Conservation (phyloP, 257 asterid genomes). For the Prunella vulgaris region DNA sequence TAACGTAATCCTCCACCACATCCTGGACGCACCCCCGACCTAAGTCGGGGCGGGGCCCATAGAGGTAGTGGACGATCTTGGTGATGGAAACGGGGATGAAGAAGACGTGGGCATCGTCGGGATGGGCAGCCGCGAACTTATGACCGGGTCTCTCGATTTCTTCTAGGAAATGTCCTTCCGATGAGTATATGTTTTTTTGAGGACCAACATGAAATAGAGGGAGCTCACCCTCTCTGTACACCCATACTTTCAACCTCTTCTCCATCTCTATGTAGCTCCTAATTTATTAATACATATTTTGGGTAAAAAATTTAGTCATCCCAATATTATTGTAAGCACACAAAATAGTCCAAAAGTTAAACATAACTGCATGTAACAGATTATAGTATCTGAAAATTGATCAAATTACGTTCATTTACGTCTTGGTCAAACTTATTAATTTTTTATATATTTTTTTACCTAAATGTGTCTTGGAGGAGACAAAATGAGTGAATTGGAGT, state of each 20-base stretch:
- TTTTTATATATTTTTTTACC: too few relatives aligned
- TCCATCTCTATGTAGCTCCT: constrained; percentile 72
- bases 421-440: background rate
- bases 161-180: constrained; percentile 52
- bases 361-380: background rate
- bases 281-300: background rate
- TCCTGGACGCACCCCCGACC: constrained; percentile 22
- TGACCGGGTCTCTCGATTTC: constrained; percentile 23
- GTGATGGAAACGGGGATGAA: constrained; percentile 48
- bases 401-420: background rate
- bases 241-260: constrained; percentile 51
- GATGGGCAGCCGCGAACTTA: constrained; percentile 23
- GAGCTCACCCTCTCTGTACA: constrained; percentile 56
- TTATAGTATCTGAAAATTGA: background rate
- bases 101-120: constrained; percentile 45
- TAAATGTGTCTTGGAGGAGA: background rate
- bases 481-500: background rate
- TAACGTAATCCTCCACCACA: constrained; percentile 38
- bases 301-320: background rate
- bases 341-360: background rate
- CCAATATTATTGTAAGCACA: background rate
- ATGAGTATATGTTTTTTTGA: constrained; percentile 40
- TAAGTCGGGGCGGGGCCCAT: constrained; percentile 23
- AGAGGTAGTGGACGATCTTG: constrained; percentile 34
- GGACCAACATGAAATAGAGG: constrained; percentile 50